Evolutionary conservation across 768 basidiomycete genomes (phyloP), one percentile per base, ranked within the genome.

Genomic region (Hortiboletus flavorubellus): DNA sequence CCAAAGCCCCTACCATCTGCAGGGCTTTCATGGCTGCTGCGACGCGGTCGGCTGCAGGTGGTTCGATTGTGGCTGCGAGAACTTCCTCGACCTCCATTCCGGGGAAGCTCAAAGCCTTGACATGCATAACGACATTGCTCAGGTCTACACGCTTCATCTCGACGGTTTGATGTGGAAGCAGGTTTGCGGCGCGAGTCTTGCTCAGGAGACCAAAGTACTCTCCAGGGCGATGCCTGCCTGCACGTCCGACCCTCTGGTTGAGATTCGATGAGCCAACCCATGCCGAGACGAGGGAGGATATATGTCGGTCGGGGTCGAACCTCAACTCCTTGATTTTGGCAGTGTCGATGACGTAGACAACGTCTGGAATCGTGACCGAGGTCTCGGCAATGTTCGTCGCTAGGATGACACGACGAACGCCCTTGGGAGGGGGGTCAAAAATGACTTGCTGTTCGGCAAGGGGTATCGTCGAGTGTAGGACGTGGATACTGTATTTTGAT

Each of bases 371-470:
- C 5, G 95, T 98, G 61, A 97, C 80, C 5, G 92, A 94, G 4
- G 94, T 95, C 72, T 98, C 95, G 12, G 94, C 94, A 43, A 97
- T 93, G 68, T 97, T 97, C 38, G 95, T 98, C 5, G 94, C 83
- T 46, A 98, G 78, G 61, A 98, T 96, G 65, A 98, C 79, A 26
- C 94, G 84, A 52, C 94, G 86, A 18, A 92, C 78, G 10, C 92
- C 92, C 3, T 67, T 56, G 0, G 85, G 79, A 8, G 93, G 88
- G 1, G 92, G 89, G 21, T 91, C 85, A 66, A 97, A 97, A 49
- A 98, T 87, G 53, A 84, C 78, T 68, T 93, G 90, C 66, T 98
- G 95, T 63, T 97, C 93, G 1, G 82, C 80, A 29, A 93, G 77
- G 16, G 95, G 94, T 56, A 97, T 86, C 29, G 87, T 84, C 8